These are phyloP conservation scores for Sporisorium exsertum DNA, from an alignment of 1,284 basidiomycete genomes.

Conservation along the genomic window DNA sequence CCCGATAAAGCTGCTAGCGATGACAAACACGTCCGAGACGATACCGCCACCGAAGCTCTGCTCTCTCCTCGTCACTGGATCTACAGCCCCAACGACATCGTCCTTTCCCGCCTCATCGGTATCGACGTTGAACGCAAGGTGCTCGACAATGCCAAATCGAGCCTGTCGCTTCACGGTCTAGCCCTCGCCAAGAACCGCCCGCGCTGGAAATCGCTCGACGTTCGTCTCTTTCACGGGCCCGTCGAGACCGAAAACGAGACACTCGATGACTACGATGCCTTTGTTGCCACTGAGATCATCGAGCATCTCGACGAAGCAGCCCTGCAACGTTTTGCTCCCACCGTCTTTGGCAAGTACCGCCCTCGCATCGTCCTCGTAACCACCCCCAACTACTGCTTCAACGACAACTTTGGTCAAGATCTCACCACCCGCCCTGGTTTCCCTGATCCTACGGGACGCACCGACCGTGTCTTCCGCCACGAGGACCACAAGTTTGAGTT, in stretches of 20 bases:
- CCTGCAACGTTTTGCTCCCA: constrained; percentile 81
- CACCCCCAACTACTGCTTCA: constrained; percentile 90
- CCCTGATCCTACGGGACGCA: constrained; percentile 82
- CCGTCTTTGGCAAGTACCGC: constrained; percentile 84
- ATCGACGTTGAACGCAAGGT: constrained; percentile 57
- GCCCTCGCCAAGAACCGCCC: constrained; percentile 44
- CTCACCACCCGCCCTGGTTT: constrained; percentile 71
- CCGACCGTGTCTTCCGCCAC: constrained; percentile 76
- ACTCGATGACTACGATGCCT: constrained; percentile 81
- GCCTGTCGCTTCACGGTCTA: constrained; percentile 48
- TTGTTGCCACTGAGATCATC: constrained; percentile 88
- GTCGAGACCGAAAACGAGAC: constrained; percentile 80
- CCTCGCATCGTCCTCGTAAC: constrained; percentile 84
- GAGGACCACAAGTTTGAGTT: constrained; percentile 93
- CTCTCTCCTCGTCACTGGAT: constrained; percentile 49
- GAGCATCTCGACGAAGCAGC: constrained; percentile 83
- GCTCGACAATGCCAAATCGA: constrained; percentile 45
- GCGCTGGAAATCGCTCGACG: constrained; percentile 52
- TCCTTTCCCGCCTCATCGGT: constrained; percentile 40
- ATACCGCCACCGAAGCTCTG: constrained; percentile 15
- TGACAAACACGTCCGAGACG: constrained; percentile 6
- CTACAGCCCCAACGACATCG: constrained; percentile 48
- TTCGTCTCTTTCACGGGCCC: constrained; percentile 74
- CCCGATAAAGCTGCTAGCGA: not conserved
- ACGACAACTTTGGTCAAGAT: constrained; percentile 77